phyloP scores from a whole-genome alignment of 495 filamentous ascomycete genomes.

The Penicillium pancosmium region DNA sequence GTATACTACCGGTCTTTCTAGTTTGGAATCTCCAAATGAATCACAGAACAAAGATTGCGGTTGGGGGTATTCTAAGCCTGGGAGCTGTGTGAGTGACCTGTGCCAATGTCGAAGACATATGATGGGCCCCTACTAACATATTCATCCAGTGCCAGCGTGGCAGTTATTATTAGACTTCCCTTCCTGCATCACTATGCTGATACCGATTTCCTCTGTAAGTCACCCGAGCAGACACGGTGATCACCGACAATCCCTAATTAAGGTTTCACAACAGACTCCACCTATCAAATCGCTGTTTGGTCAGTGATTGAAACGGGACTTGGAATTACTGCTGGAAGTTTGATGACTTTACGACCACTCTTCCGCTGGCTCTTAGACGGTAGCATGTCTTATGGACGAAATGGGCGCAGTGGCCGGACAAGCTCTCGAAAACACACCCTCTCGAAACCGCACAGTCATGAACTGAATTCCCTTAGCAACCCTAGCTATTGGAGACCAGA shows the following conservation, averaged over 20 bases:
- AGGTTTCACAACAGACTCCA: slow-evolving; percentile 22
- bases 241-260: background rate
- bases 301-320: slow-evolving; percentile 38
- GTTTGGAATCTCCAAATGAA: slow-evolving; percentile 34
- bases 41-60: slow-evolving; percentile 28
- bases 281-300: slow-evolving; percentile 38
- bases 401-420: background rate
- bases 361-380: slow-evolving; percentile 33
- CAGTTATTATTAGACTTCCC: slow-evolving; percentile 36
- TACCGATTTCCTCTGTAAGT: slow-evolving; percentile 35
- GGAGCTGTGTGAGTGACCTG: slow-evolving; percentile 31
- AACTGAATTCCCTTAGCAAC: background rate
- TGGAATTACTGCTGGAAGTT: slow-evolving; percentile 41
- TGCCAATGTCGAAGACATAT: too few relatives aligned
- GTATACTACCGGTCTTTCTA: slow-evolving; percentile 22
- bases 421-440: slow-evolving; percentile 4
- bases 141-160: slow-evolving; percentile 29
- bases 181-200: slow-evolving; percentile 27
- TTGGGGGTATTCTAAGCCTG: slow-evolving; percentile 30
- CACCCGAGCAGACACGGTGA: background rate
- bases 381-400: background rate
- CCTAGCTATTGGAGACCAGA: slow-evolving; percentile 20
- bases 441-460: slow-evolving; percentile 2
- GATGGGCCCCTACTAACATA: slow-evolving; percentile 9
- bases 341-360: slow-evolving; percentile 42